Conservation (phyloP, 108 stramenopile genomes). For the Pseudonitzschia multistriata region DNA sequence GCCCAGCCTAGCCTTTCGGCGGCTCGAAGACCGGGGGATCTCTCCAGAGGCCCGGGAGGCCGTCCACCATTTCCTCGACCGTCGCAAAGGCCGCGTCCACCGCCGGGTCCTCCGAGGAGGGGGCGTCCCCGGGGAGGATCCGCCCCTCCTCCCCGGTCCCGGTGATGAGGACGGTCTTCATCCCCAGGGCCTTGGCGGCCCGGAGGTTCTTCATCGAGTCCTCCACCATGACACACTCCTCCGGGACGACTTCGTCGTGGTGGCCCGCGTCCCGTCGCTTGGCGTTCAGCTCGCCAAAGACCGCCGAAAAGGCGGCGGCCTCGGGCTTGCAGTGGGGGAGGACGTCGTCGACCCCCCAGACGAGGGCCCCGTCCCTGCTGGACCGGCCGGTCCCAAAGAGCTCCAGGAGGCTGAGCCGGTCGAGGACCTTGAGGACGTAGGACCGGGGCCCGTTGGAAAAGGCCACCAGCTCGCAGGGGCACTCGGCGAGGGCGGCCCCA, state of each 20-base stretch:
- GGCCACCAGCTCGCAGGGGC: constrained; percentile 51
- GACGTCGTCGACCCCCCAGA: constrained; percentile 83
- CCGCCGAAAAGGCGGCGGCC: constrained; percentile 59
- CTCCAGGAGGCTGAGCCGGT: constrained; percentile 50
- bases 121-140: constrained; percentile 47
- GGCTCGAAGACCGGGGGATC: constrained; percentile 62
- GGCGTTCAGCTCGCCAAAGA: constrained; percentile 53
- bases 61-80: constrained; percentile 48
- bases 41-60: constrained; percentile 49
- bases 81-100: constrained; percentile 64
- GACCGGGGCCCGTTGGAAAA: constrained; percentile 78
- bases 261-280: not conserved
- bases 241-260: constrained; percentile 16
- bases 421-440: constrained; percentile 60
- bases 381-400: constrained; percentile 52
- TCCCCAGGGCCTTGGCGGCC: constrained; percentile 64
- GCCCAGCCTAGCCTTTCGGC: no score
- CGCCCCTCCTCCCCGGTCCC: constrained; percentile 60
- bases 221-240: constrained; percentile 79
- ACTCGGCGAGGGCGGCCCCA: constrained; percentile 38
- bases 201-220: constrained; percentile 88
- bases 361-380: not conserved
- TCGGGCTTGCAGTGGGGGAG: constrained; percentile 86
- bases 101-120: constrained; percentile 55
- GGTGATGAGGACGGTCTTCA: constrained; percentile 69